Evolutionary conservation across 352 stramenopile species (phyloP).

Genomic region (Phytophthora hybrid): DNA sequence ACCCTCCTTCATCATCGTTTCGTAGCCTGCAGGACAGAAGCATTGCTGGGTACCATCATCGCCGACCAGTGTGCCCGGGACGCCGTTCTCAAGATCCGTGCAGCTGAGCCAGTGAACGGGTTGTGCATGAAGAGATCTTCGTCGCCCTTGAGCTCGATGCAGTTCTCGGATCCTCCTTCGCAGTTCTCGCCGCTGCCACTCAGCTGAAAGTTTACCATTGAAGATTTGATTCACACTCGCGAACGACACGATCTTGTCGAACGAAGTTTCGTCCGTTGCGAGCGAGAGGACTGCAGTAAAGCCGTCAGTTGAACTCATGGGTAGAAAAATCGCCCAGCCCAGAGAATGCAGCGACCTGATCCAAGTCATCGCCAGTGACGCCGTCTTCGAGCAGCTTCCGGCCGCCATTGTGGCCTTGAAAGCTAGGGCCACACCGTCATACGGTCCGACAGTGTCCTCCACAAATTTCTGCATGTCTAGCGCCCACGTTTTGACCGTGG

Average conservation of each 20-base stretch:
- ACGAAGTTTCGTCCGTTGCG: conserved; percentile 45
- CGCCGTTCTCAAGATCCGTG: too few species aligned
- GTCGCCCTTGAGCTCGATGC: too few species aligned
- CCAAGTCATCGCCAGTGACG: too few species aligned
- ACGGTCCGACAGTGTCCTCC: conserved; percentile 11
- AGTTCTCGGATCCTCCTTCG: too few species aligned
- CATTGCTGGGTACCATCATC: conserved; percentile 46
- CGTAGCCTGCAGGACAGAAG: conserved; percentile 49
- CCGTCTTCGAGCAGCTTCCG: conserved; percentile 40
- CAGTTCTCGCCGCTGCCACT: too few species aligned
- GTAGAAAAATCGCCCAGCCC: too few species aligned
- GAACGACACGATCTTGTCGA: conserved; percentile 43
- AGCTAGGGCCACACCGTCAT: conserved; percentile 18
- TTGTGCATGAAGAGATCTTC: too few species aligned
- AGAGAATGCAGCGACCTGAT: too few species aligned
- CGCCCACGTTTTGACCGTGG: conserved; percentile 59
- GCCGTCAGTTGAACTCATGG: too few species aligned
- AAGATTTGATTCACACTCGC: too few species aligned
- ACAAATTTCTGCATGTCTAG: conserved; percentile 33
- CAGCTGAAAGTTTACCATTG: too few species aligned
- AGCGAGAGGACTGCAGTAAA: conserved; percentile 51
- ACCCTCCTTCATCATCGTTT: conserved; percentile 32
- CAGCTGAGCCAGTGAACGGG: too few species aligned
- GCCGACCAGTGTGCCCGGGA: conserved; percentile 51
- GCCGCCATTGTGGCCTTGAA: conserved; percentile 46